A percentile compares a stretch with the other conserved stretches of the same genome.
These are phyloP conservation scores for Anacardium occidentale DNA, from an alignment of 345 rosid genomes.

Conservation along the genomic window DNA sequence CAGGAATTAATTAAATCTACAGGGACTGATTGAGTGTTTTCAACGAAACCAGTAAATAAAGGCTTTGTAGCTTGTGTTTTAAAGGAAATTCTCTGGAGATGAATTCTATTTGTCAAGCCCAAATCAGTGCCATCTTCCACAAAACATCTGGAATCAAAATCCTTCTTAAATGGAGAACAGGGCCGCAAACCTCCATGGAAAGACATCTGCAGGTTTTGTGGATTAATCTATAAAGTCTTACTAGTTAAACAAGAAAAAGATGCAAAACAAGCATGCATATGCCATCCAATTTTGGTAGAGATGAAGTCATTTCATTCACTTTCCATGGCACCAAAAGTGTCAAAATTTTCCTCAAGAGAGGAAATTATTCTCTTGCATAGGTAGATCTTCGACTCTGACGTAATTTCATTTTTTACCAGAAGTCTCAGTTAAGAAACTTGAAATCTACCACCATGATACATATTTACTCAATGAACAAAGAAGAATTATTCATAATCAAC, in stretches of 20 bases:
- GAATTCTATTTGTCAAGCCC: constrained; percentile 39
- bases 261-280: constrained; percentile 2
- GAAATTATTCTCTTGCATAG: neutral
- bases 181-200: constrained; percentile 47
- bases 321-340: neutral
- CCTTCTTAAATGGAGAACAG: constrained; percentile 42
- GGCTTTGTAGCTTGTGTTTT: constrained; percentile 51
- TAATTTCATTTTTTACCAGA: neutral
- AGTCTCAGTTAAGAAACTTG: neutral
- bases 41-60: constrained; percentile 38
- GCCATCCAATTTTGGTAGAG: neutral
- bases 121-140: constrained; percentile 42
- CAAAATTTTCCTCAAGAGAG: neutral
- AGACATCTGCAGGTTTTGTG: constrained; percentile 44
- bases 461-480: neutral
- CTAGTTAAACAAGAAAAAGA: neutral
- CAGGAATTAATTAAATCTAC: constrained; percentile 25
- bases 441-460: neutral
- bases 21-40: constrained; percentile 29
- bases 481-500: neutral
- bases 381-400: neutral
- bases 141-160: constrained; percentile 37
- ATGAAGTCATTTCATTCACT: neutral
- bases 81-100: constrained; percentile 32
- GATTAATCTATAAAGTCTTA: constrained; percentile 6